A percentile compares a stretch with the other conserved stretches of the same genome.
These are phyloP conservation scores for Niebla homalea DNA, from an alignment of 495 filamentous ascomycete species.

Conservation along the genomic window DNA sequence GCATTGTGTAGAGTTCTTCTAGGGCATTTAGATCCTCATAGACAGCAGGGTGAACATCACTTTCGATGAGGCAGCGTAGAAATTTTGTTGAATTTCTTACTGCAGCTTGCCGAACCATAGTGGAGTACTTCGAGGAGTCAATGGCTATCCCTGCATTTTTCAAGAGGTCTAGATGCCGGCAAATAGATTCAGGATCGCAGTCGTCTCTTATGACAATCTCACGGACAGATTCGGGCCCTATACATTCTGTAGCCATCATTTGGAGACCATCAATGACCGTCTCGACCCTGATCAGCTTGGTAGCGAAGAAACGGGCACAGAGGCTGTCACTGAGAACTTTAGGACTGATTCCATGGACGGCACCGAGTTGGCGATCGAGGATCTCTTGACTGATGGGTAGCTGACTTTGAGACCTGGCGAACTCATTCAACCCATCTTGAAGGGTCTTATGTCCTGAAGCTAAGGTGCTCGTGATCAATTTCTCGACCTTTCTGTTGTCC, in stretches of 20 bases:
- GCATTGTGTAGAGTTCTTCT: conserved; percentile 38
- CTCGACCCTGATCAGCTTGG: conserved; percentile 49
- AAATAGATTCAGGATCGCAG: conserved; percentile 34
- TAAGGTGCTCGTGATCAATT: conserved; percentile 13
- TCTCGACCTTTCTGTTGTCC: conserved; percentile 4
- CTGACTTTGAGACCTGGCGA: conserved; percentile 7
- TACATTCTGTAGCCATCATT: conserved; percentile 48
- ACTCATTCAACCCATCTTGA: conserved; percentile 8
- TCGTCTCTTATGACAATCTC: conserved; percentile 52
- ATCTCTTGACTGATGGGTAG: conserved; percentile 22
- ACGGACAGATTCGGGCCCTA: conserved; percentile 60
- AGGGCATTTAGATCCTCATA: conserved; percentile 51
- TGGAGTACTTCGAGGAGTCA: conserved; percentile 42
- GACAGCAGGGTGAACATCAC: conserved; percentile 64
- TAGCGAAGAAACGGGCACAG: conserved; percentile 61
- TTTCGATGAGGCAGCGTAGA: conserved; percentile 45
- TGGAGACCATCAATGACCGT: conserved; percentile 48
- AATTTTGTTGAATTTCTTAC: conserved; percentile 38
- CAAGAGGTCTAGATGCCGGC: conserved; percentile 42
- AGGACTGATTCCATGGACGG: conserved; percentile 31
- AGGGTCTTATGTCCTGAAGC: conserved; percentile 12
- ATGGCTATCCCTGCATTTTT: conserved; percentile 44
- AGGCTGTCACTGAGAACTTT: conserved; percentile 46
- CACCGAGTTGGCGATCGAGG: conserved; percentile 30
- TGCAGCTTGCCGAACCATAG: conserved; percentile 45